These are phyloP conservation scores for Penicillium riverlandense DNA, from an alignment of 495 filamentous ascomycete species.

Conservation along the genomic window DNA sequence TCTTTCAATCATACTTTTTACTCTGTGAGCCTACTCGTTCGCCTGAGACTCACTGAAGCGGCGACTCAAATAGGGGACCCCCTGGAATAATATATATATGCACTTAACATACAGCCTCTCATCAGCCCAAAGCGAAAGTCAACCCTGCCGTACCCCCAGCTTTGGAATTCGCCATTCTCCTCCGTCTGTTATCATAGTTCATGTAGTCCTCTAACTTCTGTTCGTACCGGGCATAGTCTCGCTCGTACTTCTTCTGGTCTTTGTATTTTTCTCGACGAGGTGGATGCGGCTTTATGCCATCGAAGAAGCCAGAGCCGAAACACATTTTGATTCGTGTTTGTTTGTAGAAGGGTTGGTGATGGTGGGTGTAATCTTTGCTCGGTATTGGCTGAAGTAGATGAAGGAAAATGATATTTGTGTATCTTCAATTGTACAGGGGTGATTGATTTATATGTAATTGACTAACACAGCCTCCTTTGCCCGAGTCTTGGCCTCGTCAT, in stretches of 20 bases:
- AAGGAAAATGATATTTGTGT: too few relatives aligned
- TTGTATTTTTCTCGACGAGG: background rate
- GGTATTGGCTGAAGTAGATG: too few relatives aligned
- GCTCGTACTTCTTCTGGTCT: background rate
- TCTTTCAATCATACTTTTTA: too few relatives aligned
- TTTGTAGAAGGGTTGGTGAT: too few relatives aligned
- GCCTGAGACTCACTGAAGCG: too few relatives aligned
- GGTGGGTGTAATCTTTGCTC: too few relatives aligned
- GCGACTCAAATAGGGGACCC: too few relatives aligned
- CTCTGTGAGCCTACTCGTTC: too few relatives aligned
- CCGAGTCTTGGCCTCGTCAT: conserved; percentile 1
- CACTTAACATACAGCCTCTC: background rate
- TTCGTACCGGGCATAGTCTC: background rate
- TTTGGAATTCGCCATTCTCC: background rate
- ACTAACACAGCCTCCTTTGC: background rate
- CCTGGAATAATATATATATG: background rate
- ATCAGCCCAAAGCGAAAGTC: background rate
- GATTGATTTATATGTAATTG: background rate
- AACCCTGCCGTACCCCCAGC: background rate
- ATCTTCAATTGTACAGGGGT: too few relatives aligned
- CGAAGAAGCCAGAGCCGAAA: background rate
- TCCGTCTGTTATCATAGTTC: background rate
- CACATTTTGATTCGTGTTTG: too few relatives aligned
- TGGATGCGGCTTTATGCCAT: background rate
- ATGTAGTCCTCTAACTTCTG: background rate